Evolutionary conservation across 768 basidiomycete species (phyloP).

Genomic region (Russula ochroleuca): DNA sequence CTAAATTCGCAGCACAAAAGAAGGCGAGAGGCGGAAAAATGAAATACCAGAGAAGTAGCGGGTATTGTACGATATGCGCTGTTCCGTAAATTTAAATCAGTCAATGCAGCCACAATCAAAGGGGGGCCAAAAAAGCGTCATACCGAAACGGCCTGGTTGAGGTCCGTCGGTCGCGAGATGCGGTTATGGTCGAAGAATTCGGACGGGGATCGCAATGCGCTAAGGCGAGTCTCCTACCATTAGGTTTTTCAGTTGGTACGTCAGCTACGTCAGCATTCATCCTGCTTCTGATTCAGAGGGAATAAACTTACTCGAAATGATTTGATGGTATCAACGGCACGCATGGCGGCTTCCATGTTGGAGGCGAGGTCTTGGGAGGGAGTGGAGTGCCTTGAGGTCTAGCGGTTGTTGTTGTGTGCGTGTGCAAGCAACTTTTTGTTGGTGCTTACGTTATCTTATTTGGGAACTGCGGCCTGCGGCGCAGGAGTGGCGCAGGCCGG

Average conservation of each 20-base stretch:
- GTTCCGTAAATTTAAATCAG: slow-evolving; percentile 13
- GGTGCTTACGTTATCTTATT: slow-evolving; percentile 9
- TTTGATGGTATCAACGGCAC: slow-evolving; percentile 64
- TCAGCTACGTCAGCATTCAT: not conserved
- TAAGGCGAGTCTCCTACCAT: slow-evolving; percentile 70
- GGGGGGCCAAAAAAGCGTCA: slow-evolving; percentile 33
- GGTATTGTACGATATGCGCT: slow-evolving; percentile 95
- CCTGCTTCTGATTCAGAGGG: not conserved
- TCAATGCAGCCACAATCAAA: not conserved
- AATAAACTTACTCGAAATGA: slow-evolving; percentile 59
- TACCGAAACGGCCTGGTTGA: slow-evolving; percentile 74
- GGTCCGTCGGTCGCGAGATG: slow-evolving; percentile 76
- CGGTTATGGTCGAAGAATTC: slow-evolving; percentile 86
- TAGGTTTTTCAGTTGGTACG: not conserved
- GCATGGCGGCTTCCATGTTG: slow-evolving; percentile 61
- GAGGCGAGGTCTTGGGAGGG: slow-evolving; percentile 5
- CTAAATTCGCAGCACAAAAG: not conserved
- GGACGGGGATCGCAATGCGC: slow-evolving; percentile 61
- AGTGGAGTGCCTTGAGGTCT: not conserved
- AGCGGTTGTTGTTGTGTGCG: not conserved
- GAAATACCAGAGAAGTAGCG: slow-evolving; percentile 73
- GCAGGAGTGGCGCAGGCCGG: slow-evolving; percentile 22
- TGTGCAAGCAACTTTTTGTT: not conserved
- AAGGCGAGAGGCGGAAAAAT: not conserved
- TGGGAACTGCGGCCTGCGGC: slow-evolving; percentile 9